Evolutionary conservation across 352 stramenopile genomes (phyloP), one percentile per base, ranked within the genome.

Genomic region (Globisporangium iwayamae): DNA sequence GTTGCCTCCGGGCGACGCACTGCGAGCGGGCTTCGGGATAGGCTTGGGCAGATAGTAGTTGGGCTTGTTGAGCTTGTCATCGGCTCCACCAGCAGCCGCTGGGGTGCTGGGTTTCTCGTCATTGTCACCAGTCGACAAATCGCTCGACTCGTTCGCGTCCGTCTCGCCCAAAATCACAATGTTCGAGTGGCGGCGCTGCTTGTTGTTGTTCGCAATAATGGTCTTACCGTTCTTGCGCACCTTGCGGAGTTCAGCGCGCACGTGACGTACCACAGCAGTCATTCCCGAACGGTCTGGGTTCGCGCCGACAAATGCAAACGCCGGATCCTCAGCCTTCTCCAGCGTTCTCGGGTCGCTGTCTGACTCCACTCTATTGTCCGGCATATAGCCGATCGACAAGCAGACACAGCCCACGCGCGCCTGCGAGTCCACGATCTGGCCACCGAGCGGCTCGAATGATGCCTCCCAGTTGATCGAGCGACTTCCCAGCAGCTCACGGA

Each of bases 391-490:
- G 41, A 93, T 79, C 7, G 87, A 96, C 3, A 96, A 67, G 59
- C 87, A 96, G 7, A 96, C 86, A 54, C 87, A 96, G 28, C 89
- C 89, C 4, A 96, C 87, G 41, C 87, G 85, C 11, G 81, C 81
- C 61, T 96, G 88, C 30, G 84, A 93, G 56, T 96, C 85, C 28
- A 94, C 83, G 52, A 96, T 93, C 59, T 96, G 87, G 45, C 78
- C 85, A 54, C 85, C 87, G 60, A 93, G 83, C 4, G 86, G 73
- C 63, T 94, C 85, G 28, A 85, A 90, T n/a, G 78, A 93, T 9
- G 85, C 82, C 50, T 96, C 87, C 87, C 87, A 96, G 62, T 96
- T 93, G 66, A 96, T 94, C 32, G 87, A 89, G 52, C 87, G 81
- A n/a, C 84, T 81, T 28, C 85, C 87, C 46, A 96, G 80, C 36